Base-by-base conservation (phyloP, 1,284 basidiomycete species). In the Pisolithus thermaeus region DNA sequence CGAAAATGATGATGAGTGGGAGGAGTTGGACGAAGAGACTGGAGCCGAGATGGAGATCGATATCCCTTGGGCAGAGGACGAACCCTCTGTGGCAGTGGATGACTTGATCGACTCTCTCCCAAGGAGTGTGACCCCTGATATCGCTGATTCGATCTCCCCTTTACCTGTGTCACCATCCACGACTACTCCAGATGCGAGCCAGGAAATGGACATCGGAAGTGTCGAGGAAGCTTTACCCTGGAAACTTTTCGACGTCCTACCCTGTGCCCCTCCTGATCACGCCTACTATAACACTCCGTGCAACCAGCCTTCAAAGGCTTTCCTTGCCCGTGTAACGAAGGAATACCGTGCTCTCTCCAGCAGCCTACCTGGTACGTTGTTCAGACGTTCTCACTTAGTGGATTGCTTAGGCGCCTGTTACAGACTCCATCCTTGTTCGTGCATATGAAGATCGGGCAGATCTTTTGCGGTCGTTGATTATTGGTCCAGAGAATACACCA, bases 401-500 rank as follows among this genome's bases (percentile, higher is more conserved):
- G 50, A 20, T 43, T 30, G 4, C 56, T 49, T 48, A 54, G 32
- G 27, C 35, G 42, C 22, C 52, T 47, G 54, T 35, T 11, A 27
- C 53, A 83, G 87, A 87, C 55, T 81, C 83, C 16, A 87, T 89
- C 53, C 59, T 88, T 53, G 82, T 89, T 50, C 78, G 84, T 54
- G 81, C 81, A 37, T 90, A 80, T 56, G 87, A 90, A 67, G 89
- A 96, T 64, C 81, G 94, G 22, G 76, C 82, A 37, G 94, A 97
- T 71, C 77, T 97, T 25, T 69, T 97, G 53, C 81, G 94, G 35
- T 90, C 83, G 59, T 75, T 97, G 51, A 97, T 97, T 59, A 86
- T 97, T 58, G 94, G 94, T 11, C 92, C 93, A 52, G 84, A 90
- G 61, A 94, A 94, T 54, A 97, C 94, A 7, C 94, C 94, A 16